Evolutionary conservation across 1,284 basidiomycete genomes (phyloP), one percentile per base, ranked within the genome.

Genomic region (Apiotrichum sp.): DNA sequence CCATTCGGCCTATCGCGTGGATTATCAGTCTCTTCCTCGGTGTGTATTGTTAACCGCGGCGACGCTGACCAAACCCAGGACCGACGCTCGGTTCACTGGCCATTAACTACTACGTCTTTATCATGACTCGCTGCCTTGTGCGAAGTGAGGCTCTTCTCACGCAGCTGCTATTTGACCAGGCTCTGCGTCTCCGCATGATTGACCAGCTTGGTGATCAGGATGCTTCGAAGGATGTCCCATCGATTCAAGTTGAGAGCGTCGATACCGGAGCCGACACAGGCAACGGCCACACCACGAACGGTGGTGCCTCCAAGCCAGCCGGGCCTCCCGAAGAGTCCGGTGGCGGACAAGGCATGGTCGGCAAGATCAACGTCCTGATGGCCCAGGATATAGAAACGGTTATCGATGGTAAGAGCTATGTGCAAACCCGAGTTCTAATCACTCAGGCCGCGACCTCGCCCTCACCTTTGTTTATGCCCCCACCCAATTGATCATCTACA

Each of bases 91-190:
- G 59, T 6, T 65, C 69, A 36, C 50, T 73, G 39, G 54, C 64
- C 2, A 68, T 75, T 45, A 71, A 78, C 44, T 72, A 64, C 58
- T 77, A 77, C 65, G 69, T 78, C 50, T 76, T 67, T 60, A 58
- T 70, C 55, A 73, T 70, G 47, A 75, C 74, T 14, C 68, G 75
- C 40, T 58, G 71, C 36, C 71, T 83, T 7, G 81, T 84, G 13
- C 80, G 81, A 44, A 67, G 74, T 6, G 84, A 88, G 68, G 80
- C 80, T 2, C 80, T 89, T 51, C 75, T 88, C 51, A 86, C 85
- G 0, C 82, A 87, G 62, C 78, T 87, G 4, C 73, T 88, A 6
- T 86, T 87, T 65, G 84, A 86, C 57, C 86, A 87, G 62, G 78
- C 85, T 1, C 76, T 87, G 3, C 80, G 85, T 40, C 82, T 87